phyloP scores from a whole-genome alignment of 805 yeast genomes.

The Starmerella kuoi region DNA sequence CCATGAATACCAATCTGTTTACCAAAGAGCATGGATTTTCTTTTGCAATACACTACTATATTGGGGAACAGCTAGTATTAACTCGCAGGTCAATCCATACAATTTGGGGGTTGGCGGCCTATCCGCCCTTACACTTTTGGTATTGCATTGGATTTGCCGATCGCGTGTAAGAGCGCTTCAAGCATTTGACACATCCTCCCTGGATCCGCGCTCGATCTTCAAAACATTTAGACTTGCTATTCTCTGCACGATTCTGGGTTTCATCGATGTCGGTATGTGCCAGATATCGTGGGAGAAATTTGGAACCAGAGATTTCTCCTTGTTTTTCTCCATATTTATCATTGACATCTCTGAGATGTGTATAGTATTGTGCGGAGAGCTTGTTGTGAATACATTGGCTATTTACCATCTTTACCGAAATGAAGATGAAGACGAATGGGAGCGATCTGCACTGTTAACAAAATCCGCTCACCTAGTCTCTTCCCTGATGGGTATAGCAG shows the following conservation, averaged over 20 bases:
- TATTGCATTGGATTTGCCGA: slow-evolving; percentile 61
- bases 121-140: slow-evolving; percentile 34
- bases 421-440: slow-evolving; percentile 61
- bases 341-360: slow-evolving; percentile 57
- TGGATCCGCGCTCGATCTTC: neutral
- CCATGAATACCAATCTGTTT: slow-evolving; percentile 48
- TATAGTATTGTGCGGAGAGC: slow-evolving; percentile 43
- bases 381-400: slow-evolving; percentile 45
- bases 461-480: slow-evolving; percentile 45
- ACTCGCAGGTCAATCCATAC: slow-evolving; percentile 9
- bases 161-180: slow-evolving; percentile 34
- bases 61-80: slow-evolving; percentile 12
- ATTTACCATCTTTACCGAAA: slow-evolving; percentile 35
- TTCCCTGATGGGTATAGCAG: slow-evolving; percentile 36
- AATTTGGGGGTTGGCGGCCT: slow-evolving; percentile 30
- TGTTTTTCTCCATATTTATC: slow-evolving; percentile 9
- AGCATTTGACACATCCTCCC: slow-evolving; percentile 25
- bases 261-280: slow-evolving; percentile 35
- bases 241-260: slow-evolving; percentile 35
- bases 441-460: slow-evolving; percentile 46
- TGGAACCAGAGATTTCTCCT: slow-evolving; percentile 6
- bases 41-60: slow-evolving; percentile 41
- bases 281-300: slow-evolving; percentile 2
- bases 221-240: slow-evolving; percentile 8
- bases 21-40: slow-evolving; percentile 51